Evolutionary conservation across 2,329 filamentous ascomycete genomes (phyloP), one percentile per base, ranked within the genome.

Genomic region (Colletotrichum sp.): DNA sequence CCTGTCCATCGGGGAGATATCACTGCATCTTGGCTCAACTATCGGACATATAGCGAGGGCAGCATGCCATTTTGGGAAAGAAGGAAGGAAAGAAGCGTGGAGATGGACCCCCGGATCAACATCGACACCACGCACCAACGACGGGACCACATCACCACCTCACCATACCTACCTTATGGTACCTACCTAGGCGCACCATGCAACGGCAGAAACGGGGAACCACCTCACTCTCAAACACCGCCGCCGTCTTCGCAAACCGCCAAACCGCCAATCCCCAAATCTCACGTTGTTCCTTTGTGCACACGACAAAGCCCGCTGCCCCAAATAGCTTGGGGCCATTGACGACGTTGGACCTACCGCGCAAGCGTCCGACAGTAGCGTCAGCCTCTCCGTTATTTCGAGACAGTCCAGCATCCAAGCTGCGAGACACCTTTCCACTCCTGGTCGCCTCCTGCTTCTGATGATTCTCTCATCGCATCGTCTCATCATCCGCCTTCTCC

Each of bases 301-400:
- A 39, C 16, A 55, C 18, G 48, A 59, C 60, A 71, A 39, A 59
- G 24, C 32, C 39, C 59, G 70, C 71, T 70, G 60, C 67, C 60
- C 48, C 24, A 55, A 48, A 61, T 39, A 30, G 63, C 32, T 39
- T 66, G 60, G 60, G 59, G 12, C 52, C 67, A 39, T n/a, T 59
- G 64, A 73, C 73, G 70, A 75, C 73, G 73, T 75, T 75, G 73
- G 52, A 75, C 70, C 73, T 73, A 75, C 73, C 36, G 16, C 57
- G 39, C 70, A 73, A 75, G 69, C 73, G 70, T 75, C 73, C 73
- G 64, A 73, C 70, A 65, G 63, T 75, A 75, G 73, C 59, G 73
- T 43, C 69, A 73, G 69, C 73, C 73, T 68, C 57, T 72, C 70
- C 43, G 64, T 67, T 75, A 64, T 73, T 68, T 75, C 43, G 73